Conservation (phyloP, 2,329 filamentous ascomycete genomes). For the Trichoderma gracile region DNA sequence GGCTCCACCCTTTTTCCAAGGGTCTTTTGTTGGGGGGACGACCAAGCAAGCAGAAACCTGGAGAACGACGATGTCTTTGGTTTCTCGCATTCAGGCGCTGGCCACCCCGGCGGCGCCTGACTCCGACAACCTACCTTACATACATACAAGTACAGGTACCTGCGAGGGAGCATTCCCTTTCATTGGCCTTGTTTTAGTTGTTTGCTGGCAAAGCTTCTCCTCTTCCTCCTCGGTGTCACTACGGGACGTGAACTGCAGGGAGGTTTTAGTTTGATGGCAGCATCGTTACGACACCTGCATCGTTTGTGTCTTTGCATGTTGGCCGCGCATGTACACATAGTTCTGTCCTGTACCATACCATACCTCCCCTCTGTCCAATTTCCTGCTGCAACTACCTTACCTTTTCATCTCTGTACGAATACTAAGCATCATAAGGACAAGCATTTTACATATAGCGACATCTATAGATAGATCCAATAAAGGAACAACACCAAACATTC, state of each 20-base stretch:
- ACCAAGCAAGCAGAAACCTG: background rate
- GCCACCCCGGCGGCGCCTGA: background rate
- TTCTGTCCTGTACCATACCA: no score
- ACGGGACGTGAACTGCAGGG: no score
- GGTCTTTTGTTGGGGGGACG: slow-evolving; percentile 21
- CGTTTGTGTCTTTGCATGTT: no score
- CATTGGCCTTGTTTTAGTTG: background rate
- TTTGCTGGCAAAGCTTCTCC: background rate
- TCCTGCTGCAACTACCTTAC: no score
- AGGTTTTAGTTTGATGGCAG: no score
- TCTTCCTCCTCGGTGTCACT: background rate
- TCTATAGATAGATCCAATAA: background rate
- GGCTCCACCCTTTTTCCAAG: slow-evolving; percentile 10
- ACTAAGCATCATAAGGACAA: background rate
- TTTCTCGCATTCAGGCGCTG: background rate
- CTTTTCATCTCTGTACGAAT: background rate
- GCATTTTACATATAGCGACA: background rate
- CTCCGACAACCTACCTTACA: no score
- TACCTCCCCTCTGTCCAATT: no score
- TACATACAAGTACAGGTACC: background rate
- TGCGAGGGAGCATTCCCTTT: no score
- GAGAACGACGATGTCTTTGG: background rate
- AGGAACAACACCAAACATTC: background rate
- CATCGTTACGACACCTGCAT: no score
- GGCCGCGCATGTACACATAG: no score